Evolutionary conservation across 257 asterid species (phyloP), one percentile per base, ranked within the genome.

Genomic region (Linaria vulgaris): DNA sequence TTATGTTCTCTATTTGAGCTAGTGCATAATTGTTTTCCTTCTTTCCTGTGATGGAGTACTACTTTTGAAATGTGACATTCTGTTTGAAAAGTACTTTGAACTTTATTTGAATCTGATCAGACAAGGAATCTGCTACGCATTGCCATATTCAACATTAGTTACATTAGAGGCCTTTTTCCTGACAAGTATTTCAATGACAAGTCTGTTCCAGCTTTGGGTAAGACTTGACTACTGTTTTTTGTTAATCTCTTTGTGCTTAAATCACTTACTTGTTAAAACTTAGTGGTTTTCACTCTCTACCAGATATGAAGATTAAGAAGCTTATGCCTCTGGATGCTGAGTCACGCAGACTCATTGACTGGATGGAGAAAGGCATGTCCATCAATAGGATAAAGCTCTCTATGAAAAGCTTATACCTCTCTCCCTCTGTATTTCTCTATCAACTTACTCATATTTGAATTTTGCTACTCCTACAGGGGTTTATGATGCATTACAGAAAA

Each of bases 241-340:
- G n/a, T n/a, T n/a, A n/a, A n/a, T n/a, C n/a, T n/a, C n/a, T n/a
- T n/a, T n/a, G n/a, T n/a, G n/a, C n/a, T n/a, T n/a, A n/a, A n/a
- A n/a, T n/a, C n/a, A n/a, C n/a, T n/a, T n/a, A n/a, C n/a, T n/a
- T n/a, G n/a, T n/a, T n/a, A n/a, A n/a, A n/a, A n/a, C n/a, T n/a
- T n/a, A n/a, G n/a, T n/a, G n/a, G n/a, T n/a, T 31, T 56, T 75
- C 61, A 45, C 38, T 53, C 51, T 63, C 55, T 49, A 37, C 69
- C 81, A 89, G 96, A 89, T 68, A 88, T 92, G 97, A 92, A 92
- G 86, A 86, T 92, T 50, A 92, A 92, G 81, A 92, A 92, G 82
- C 98, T 92, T 43, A 85, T 89, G 97, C 98, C 98, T 39, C 74
- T 92, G 89, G 98, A 89, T 83, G 89, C 90, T 52, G 98, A 92